Percentiles rank a stretch among this genome's conserved stretches.
These are phyloP conservation scores for Pisolithus sp. DNA, from an alignment of 768 basidiomycete species.

Conservation along the genomic window DNA sequence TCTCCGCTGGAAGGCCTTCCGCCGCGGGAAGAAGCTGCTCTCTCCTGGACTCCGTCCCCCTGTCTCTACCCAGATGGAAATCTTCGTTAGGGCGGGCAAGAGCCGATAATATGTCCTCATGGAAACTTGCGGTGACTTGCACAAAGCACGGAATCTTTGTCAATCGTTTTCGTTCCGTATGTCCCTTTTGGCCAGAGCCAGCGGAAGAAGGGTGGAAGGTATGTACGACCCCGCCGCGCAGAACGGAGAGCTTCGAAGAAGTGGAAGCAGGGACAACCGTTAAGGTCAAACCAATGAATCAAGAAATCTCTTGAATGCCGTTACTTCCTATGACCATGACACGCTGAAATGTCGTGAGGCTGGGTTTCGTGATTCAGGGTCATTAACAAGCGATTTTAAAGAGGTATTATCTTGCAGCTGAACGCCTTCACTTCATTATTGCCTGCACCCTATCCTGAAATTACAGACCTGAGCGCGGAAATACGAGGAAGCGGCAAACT, in stretches of 20 bases:
- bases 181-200: no score
- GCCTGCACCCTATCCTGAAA: not conserved
- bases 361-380: not conserved
- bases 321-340: not conserved
- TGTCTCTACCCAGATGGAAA: no score
- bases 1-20: no score
- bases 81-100: no score
- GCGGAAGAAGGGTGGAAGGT: not conserved
- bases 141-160: no score
- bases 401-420: not conserved
- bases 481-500: not conserved
- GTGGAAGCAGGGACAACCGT: not conserved
- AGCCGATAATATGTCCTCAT: no score
- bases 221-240: not conserved
- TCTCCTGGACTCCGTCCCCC: no score
- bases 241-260: not conserved
- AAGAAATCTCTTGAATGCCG: not conserved
- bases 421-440: not conserved
- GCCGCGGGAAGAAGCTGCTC: no score
- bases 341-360: not conserved
- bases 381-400: not conserved
- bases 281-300: not conserved
- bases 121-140: no score
- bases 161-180: no score
- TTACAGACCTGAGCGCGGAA: not conserved